Evolutionary conservation across 352 stramenopile species (phyloP).

Genomic region (Peronosclerospora sorghi): DNA sequence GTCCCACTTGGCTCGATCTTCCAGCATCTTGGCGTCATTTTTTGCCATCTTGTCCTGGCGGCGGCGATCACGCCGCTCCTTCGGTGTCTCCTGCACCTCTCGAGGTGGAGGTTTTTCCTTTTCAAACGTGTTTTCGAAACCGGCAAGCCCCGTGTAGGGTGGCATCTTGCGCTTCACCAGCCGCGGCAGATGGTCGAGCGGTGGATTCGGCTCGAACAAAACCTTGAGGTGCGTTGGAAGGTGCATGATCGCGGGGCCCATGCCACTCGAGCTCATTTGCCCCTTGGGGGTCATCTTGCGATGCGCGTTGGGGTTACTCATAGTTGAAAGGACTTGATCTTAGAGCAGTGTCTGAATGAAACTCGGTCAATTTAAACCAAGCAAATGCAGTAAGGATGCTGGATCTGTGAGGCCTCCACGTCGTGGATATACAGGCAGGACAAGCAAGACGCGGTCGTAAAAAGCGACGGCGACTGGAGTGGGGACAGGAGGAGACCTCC

Average conservation of each 20-base stretch:
- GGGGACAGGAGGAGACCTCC: too few relatives aligned
- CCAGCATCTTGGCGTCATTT: conserved; percentile 57
- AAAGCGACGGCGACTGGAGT: too few relatives aligned
- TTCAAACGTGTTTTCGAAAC: conserved; percentile 49
- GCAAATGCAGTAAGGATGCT: too few relatives aligned
- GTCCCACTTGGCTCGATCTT: conserved; percentile 59
- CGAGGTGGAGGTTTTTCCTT: conserved; percentile 37
- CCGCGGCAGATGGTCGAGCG: conserved; percentile 57
- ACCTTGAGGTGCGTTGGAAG: conserved; percentile 69
- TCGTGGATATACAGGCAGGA: too few relatives aligned
- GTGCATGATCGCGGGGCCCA: conserved; percentile 75
- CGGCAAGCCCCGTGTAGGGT: conserved; percentile 49
- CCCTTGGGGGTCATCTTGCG: conserved; percentile 85
- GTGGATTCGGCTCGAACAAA: conserved; percentile 71
- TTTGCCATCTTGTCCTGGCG: conserved; percentile 43
- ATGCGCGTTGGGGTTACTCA: conserved; percentile 55
- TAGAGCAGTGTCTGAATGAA: too few relatives aligned
- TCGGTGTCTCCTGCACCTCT: conserved; percentile 61
- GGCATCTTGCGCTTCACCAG: conserved; percentile 83
- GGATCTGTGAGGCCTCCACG: too few relatives aligned
- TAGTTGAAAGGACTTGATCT: too few relatives aligned
- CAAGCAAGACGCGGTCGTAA: too few relatives aligned
- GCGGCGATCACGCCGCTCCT: conserved; percentile 55
- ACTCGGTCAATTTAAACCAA: too few relatives aligned
- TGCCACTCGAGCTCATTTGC: conserved; percentile 81